phyloP scores from a whole-genome alignment of 768 basidiomycete species.

The Vararia minispora region DNA sequence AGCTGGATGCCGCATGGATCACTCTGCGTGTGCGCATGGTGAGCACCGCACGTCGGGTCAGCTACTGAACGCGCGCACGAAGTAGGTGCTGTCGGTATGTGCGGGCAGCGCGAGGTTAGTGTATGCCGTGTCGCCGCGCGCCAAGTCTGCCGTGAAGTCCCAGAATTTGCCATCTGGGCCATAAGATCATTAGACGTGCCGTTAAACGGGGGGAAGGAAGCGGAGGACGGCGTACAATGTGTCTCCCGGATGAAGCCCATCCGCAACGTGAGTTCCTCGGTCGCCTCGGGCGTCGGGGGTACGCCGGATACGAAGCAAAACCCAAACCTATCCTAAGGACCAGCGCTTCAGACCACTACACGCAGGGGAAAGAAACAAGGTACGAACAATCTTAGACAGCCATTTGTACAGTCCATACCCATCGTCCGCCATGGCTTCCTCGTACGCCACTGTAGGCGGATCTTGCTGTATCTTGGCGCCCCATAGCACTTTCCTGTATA shows the following conservation, averaged over 20 bases:
- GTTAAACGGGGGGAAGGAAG: not conserved
- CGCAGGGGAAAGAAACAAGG: not conserved
- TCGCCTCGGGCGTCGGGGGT: conserved; percentile 71
- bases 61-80: conserved; percentile 30
- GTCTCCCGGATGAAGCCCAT: conserved; percentile 90
- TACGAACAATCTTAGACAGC: conserved; percentile 67
- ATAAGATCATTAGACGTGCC: not conserved
- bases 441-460: conserved; percentile 65
- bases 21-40: conserved; percentile 37
- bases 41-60: too few species aligned
- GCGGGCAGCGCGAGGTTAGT: conserved; percentile 79
- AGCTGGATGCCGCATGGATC: conserved; percentile 94
- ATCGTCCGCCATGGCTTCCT: conserved; percentile 57
- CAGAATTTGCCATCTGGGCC: conserved; percentile 82
- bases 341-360: not conserved
- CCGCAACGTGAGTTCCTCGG: conserved; percentile 61
- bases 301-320: conserved; percentile 83
- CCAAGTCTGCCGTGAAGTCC: conserved; percentile 90
- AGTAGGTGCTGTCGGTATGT: conserved; percentile 75
- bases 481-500: conserved; percentile 70
- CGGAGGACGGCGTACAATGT: conserved; percentile 32
- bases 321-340: conserved; percentile 65
- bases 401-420: conserved; percentile 67
- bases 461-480: conserved; percentile 60
- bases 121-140: conserved; percentile 91